Base-by-base conservation (phyloP, 257 asterid species). In the Lavandula angustifolia region DNA sequence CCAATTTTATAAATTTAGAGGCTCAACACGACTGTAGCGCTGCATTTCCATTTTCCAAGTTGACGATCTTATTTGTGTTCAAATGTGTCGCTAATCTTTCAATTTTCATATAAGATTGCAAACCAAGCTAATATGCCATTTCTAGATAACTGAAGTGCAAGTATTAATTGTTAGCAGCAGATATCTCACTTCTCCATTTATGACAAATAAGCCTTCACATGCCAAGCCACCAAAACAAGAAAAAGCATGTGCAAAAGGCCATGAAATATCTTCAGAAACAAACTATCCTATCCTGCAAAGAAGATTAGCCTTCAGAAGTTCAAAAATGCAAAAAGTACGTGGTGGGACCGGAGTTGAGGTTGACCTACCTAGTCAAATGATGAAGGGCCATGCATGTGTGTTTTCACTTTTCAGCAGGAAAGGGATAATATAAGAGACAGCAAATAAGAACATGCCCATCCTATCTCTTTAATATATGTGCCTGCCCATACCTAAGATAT, bases 401-500 rank as follows among this genome's bases (percentile, higher is more conserved):
- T 47, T 53, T 67, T 42, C 7, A 66, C 54, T 47, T 60, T 67
- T 42, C 7, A 66, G 65, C 77, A 80, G 75, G 68, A 73, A 51
- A 72, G 38, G 79, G 75, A 67, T 57, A 77, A 60, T 68, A 67
- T 62, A 64, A 47, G 53, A 64, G 64, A 71, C 80, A 68, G 67
- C 65, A 46, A 57, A 37, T 50, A 54, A 31, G 67, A 67, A 43
- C 60, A 42, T 44, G 63, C 50, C 50, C 17, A 52, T 64, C 61
- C 53, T 49, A 59, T 79, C 78, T 40, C 55, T 75, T 76, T 54
- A 73, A 73, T 77, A 64, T 62, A 37, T 66, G 87, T 69, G 84
- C 79, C 87, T 55, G 81, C 87, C 89, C 96, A 80, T 85, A 80
- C 83, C 78, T 32, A 62, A 59, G 82, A 53, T 65, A 77, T 68